Base-by-base conservation (phyloP, 371 early-diverging fungal genomes). In the Rhizopus sp. region DNA sequence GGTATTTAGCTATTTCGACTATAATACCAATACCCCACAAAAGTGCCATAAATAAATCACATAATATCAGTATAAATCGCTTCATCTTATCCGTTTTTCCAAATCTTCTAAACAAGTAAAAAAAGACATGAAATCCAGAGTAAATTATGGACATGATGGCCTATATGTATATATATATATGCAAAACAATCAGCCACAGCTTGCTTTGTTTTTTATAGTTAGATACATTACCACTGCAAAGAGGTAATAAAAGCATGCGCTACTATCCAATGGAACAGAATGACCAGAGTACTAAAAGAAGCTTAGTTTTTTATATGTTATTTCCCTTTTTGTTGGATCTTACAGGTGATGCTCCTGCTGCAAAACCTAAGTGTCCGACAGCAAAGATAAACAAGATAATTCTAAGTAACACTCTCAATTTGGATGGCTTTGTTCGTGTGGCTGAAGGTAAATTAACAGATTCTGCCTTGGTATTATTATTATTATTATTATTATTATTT, bases 11-110 rank as follows among this genome's bases (percentile, higher is more conserved):
- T 9, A 81, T 72, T 55, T 83, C 83, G 0, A 85, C 69, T 65
- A 85, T 82, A 8, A 79, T 61, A 17, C 83, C 83, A 55, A 80
- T 74, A 37, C 83, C 72, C 85, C 83, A 85, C 35, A 77, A 35
- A 9, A 81, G 45, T 0, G 82, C 62, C 69, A 85, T 69, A 7
- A 82, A 16, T 16, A 80, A 55, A 50, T 85, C 85, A 46, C 80
- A 69, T 12, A 73, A 61, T 16, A 76, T 66, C 51, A 82, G 62
- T 8, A 82, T 49, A n/a, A 63, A 63, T 0, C 83, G 75, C 45
- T 77, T 78, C 69, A 82, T 72, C 56, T 80, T 82, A 31, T 65
- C 39, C 2, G 68, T 62, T 3, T 66, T 71, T 31, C 69, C 62
- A n/a, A 84, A 34, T 13, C 78, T 65, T 52, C 85, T 80, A 31